phyloP scores from a whole-genome alignment of 305 asterid species.

The Solanum hybrid region DNA sequence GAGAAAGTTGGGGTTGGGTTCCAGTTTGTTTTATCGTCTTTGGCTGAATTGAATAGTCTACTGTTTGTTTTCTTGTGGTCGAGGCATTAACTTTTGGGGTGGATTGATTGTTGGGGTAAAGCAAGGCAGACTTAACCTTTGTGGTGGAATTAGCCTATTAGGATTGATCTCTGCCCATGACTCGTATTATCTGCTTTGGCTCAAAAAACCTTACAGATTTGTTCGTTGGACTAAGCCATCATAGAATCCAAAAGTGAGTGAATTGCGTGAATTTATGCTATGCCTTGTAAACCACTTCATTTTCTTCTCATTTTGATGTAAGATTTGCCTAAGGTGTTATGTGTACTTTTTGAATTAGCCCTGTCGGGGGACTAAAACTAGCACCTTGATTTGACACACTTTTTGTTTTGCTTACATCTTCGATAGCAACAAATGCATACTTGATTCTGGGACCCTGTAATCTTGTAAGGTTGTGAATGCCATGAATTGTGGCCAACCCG shows the following conservation, averaged over 20 bases:
- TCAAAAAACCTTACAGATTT: background rate
- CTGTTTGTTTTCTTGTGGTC: background rate
- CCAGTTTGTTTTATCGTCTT: background rate
- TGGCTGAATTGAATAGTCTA: constrained; percentile 7
- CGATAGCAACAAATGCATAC: background rate
- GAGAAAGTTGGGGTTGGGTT: background rate
- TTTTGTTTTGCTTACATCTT: background rate
- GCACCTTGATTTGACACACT: background rate
- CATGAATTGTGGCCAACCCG: background rate
- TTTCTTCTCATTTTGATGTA: background rate
- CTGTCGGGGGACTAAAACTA: background rate
- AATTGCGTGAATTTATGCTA: background rate
- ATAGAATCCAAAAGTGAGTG: background rate
- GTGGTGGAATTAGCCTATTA: background rate
- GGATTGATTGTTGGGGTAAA: background rate
- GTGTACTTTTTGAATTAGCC: background rate
- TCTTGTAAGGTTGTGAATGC: background rate
- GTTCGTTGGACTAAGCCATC: background rate
- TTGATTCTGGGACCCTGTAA: background rate
- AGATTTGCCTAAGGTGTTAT: background rate
- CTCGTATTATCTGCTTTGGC: background rate
- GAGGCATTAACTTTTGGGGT: background rate
- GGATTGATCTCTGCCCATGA: background rate
- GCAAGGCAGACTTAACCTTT: background rate
- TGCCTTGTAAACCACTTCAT: background rate